phyloP scores from a whole-genome alignment of 108 stramenopile genomes.

The Chaetoceros muelleri region DNA sequence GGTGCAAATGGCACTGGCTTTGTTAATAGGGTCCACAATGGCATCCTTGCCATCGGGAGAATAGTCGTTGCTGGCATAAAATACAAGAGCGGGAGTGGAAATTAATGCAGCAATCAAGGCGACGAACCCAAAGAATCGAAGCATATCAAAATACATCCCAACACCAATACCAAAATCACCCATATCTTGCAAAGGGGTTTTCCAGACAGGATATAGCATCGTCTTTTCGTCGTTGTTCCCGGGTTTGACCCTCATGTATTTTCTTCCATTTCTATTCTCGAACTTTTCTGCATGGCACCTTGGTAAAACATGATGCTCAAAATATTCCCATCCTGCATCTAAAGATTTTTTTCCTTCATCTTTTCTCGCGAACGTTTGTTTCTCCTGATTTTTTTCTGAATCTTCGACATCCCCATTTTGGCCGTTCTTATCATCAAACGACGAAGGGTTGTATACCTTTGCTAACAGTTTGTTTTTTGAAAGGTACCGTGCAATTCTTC shows the following conservation, averaged over 20 bases:
- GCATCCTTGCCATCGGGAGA: constrained; percentile 1
- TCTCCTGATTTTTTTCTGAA: too few relatives aligned
- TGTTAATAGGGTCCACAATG: constrained; percentile 11
- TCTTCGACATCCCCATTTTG: too few relatives aligned
- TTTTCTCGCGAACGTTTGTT: too few relatives aligned
- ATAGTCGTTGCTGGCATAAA: constrained; percentile 2
- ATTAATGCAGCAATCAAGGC: constrained; percentile 2
- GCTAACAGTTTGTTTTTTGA: too few relatives aligned
- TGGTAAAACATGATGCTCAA: constrained; percentile 6
- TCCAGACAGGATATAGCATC: constrained; percentile 4
- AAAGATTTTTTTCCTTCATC: too few relatives aligned
- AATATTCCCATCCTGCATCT: constrained; percentile 10
- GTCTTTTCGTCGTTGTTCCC: constrained; percentile 4
- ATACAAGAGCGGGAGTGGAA: background rate
- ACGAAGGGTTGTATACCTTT: too few relatives aligned
- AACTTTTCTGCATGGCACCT: background rate
- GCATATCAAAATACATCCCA: constrained; percentile 2
- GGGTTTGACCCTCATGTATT: constrained; percentile 1
- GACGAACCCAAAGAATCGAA: background rate
- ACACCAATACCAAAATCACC: constrained; percentile 7
- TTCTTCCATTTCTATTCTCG: background rate
- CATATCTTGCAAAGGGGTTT: constrained; percentile 1
- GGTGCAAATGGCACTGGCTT: constrained; percentile 37
- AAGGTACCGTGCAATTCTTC: too few relatives aligned
- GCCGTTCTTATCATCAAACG: too few relatives aligned